Evolutionary conservation across 1,284 basidiomycete species (phyloP).

Genomic region (Apiotrichum porosum): DNA sequence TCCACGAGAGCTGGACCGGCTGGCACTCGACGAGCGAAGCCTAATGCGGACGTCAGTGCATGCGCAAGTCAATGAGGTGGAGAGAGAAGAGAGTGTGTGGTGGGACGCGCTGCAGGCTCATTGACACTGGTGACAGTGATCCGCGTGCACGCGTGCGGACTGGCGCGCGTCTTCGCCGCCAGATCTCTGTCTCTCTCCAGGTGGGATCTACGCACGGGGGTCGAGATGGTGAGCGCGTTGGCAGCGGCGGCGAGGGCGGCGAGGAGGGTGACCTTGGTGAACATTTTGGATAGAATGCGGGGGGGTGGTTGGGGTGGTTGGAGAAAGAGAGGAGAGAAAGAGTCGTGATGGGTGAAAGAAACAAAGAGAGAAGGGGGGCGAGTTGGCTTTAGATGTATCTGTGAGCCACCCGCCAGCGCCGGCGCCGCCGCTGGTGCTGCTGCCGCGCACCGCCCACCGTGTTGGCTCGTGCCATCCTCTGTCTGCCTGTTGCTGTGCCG

Average conservation of each 20-base stretch:
- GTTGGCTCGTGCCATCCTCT: too few relatives aligned
- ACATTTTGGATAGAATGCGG: conserved; percentile 2
- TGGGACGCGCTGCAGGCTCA: too few relatives aligned
- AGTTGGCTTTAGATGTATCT: too few relatives aligned
- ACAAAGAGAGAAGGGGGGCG: neutral
- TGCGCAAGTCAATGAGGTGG: neutral
- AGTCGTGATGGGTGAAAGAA: neutral
- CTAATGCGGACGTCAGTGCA: conserved; percentile 12
- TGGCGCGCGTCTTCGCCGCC: too few relatives aligned
- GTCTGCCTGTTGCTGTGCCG: too few relatives aligned
- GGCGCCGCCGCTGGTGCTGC: neutral
- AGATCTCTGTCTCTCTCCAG: too few relatives aligned
- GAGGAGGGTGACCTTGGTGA: conserved; percentile 7
- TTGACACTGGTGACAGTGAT: too few relatives aligned
- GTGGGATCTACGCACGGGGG: conserved; percentile 10
- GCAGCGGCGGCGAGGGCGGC: conserved; percentile 4
- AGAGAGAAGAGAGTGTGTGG: too few relatives aligned
- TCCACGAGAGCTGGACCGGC: conserved; percentile 54
- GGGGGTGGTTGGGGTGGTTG: neutral
- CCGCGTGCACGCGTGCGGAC: too few relatives aligned
- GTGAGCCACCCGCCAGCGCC: too few relatives aligned
- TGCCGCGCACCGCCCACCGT: neutral
- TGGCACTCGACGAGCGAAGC: conserved; percentile 41
- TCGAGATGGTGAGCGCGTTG: conserved; percentile 4
- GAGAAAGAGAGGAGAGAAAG: neutral